Percentiles rank a stretch among this genome's conserved stretches.
Conservation (phyloP, 768 basidiomycete genomes). For the Leucocoprinus leucothites region DNA sequence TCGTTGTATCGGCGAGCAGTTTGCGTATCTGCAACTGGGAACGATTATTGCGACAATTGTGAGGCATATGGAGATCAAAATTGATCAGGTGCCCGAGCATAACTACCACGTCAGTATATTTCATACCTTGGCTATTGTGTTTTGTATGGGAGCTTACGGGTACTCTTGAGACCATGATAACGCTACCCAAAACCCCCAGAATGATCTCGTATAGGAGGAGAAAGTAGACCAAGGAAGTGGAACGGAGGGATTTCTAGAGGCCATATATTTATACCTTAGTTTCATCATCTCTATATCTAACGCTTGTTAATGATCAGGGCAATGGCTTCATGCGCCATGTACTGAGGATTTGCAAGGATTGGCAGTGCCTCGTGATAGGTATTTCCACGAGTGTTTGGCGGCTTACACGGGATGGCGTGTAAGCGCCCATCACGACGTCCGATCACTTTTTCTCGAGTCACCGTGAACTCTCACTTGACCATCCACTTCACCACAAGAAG, state of each 20-base stretch:
- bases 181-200: constrained; percentile 74
- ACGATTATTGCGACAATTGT: constrained; percentile 78
- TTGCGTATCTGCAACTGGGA: constrained; percentile 93
- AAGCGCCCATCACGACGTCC: too few relatives aligned
- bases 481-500: too few relatives aligned
- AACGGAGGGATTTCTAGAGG: not conserved
- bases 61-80: constrained; percentile 68
- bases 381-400: too few relatives aligned
- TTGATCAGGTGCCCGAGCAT: constrained; percentile 73
- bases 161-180: constrained; percentile 83
- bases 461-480: too few relatives aligned
- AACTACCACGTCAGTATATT: constrained; percentile 80
- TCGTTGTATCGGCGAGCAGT: constrained; percentile 93
- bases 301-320: not conserved
- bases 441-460: too few relatives aligned
- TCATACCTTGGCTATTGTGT: not conserved
- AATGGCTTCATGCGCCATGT: not conserved
- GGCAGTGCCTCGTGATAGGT: too few relatives aligned
- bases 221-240: constrained; percentile 35
- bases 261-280: constrained; percentile 5
- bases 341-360: too few relatives aligned
- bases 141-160: not conserved
- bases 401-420: too few relatives aligned
- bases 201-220: constrained; percentile 66
- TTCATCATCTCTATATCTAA: not conserved